Conservation (phyloP, 1,139 yeast species). For the Pichia sp. region DNA sequence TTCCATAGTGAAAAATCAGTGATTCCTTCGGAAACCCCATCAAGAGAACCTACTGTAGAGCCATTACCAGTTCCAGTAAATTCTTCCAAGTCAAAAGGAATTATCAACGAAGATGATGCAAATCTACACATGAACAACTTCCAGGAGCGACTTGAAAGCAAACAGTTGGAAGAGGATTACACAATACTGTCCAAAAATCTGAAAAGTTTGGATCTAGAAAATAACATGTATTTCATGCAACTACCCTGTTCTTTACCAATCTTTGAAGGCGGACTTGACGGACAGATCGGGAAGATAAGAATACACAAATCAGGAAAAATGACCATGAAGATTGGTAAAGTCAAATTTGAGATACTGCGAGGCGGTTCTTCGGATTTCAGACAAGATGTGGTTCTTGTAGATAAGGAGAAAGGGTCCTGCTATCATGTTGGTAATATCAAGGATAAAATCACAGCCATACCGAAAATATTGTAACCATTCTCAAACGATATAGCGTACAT, state of each 20-base stretch:
- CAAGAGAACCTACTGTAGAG: conserved; percentile 21
- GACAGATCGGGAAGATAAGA: conserved; percentile 67
- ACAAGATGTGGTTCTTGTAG: conserved; percentile 69
- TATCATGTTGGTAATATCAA: conserved; percentile 60
- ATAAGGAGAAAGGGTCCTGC: conserved; percentile 43
- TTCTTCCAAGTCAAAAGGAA: background rate
- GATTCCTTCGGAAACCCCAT: conserved; percentile 22
- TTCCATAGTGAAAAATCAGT: conserved; percentile 27
- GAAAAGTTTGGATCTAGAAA: conserved; percentile 14
- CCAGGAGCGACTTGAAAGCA: conserved; percentile 35
- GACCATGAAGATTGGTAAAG: conserved; percentile 68
- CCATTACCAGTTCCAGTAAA: conserved; percentile 13
- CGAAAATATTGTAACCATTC: conserved; percentile 32
- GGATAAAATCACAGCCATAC: conserved; percentile 49
- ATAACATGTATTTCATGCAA: conserved; percentile 51
- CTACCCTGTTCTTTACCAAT: conserved; percentile 66
- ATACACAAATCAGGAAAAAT: conserved; percentile 80
- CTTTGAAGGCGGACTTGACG: conserved; percentile 40
- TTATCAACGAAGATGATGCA: conserved; percentile 18
- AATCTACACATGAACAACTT: conserved; percentile 24
- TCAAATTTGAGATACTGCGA: conserved; percentile 61
- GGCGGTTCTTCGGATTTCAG: conserved; percentile 73
- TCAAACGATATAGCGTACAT: background rate
- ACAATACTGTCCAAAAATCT: conserved; percentile 32
- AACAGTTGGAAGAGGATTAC: conserved; percentile 35